Evolutionary conservation across 805 yeast species (phyloP).

Genomic region (Barnettozyma pratensis): DNA sequence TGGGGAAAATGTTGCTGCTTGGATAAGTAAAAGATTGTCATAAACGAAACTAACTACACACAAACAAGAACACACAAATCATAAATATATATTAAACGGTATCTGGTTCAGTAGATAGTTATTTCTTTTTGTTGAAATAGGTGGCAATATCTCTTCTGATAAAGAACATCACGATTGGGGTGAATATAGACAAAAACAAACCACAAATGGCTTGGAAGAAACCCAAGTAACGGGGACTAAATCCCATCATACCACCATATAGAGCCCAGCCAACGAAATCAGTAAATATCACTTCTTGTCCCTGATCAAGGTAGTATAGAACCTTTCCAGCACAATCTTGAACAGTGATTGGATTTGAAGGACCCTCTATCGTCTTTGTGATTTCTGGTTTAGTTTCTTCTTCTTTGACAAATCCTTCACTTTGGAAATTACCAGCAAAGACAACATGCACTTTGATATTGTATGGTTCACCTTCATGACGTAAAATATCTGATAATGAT

Average conservation of each 20-base stretch:
- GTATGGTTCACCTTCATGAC: slow-evolving; percentile 75
- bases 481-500: slow-evolving; percentile 65
- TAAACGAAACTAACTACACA: neutral
- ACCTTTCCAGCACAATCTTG: slow-evolving; percentile 62
- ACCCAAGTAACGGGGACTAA: slow-evolving; percentile 60
- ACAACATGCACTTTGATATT: slow-evolving; percentile 68
- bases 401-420: slow-evolving; percentile 84
- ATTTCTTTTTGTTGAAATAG: slow-evolving; percentile 37
- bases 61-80: neutral
- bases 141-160: slow-evolving; percentile 47
- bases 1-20: slow-evolving; percentile 6
- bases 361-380: slow-evolving; percentile 79
- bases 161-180: slow-evolving; percentile 49
- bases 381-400: slow-evolving; percentile 81
- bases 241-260: slow-evolving; percentile 60
- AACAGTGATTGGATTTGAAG: slow-evolving; percentile 65
- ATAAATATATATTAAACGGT: neutral
- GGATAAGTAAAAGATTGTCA: slow-evolving; percentile 1
- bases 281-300: slow-evolving; percentile 71
- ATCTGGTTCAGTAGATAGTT: neutral
- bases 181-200: slow-evolving; percentile 44
- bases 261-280: slow-evolving; percentile 84
- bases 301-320: slow-evolving; percentile 48
- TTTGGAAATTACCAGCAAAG: slow-evolving; percentile 83
- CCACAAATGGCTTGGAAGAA: slow-evolving; percentile 45